Conservation (phyloP, 345 rosid genomes). For the Citrus sp. region DNA sequence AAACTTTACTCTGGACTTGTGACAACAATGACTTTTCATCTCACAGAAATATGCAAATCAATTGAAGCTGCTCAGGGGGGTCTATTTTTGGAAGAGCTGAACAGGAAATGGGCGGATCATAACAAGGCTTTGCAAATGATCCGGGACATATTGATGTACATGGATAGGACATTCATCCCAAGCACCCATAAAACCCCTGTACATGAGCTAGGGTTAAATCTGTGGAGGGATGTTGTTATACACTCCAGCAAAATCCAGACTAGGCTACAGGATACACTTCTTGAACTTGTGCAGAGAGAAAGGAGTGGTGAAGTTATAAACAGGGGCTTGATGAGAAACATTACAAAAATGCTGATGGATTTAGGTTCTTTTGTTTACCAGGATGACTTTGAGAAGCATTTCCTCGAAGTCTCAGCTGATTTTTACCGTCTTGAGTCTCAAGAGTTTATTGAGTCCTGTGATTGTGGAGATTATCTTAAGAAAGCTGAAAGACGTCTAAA, state of each 20-base stretch:
- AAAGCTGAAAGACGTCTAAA: conserved; percentile 67
- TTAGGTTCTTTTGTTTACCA: conserved; percentile 64
- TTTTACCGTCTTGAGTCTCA: conserved; percentile 64
- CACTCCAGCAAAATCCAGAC: conserved; percentile 50
- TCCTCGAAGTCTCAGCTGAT: conserved; percentile 59
- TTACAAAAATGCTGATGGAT: conserved; percentile 68
- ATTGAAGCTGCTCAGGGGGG: conserved; percentile 67
- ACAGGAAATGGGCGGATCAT: conserved; percentile 74
- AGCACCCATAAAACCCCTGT: conserved; percentile 64
- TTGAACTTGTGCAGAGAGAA: conserved; percentile 52
- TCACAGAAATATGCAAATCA: conserved; percentile 47
- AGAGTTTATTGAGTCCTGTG: conserved; percentile 57
- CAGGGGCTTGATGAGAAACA: conserved; percentile 67
- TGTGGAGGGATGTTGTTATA: conserved; percentile 61
- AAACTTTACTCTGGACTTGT: conserved; percentile 59
- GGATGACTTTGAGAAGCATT: conserved; percentile 65
- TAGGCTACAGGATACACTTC: conserved; percentile 53
- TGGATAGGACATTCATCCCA: conserved; percentile 69
- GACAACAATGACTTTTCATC: conserved; percentile 61
- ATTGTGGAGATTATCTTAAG: conserved; percentile 70
- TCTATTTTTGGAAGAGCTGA: conserved; percentile 62
- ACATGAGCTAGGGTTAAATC: conserved; percentile 63
- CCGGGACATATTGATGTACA: conserved; percentile 72
- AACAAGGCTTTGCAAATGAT: conserved; percentile 79
- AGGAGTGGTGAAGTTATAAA: conserved; percentile 67